phyloP scores from a whole-genome alignment of 495 filamentous ascomycete genomes.

The Thermothielavioides terrestris region DNA sequence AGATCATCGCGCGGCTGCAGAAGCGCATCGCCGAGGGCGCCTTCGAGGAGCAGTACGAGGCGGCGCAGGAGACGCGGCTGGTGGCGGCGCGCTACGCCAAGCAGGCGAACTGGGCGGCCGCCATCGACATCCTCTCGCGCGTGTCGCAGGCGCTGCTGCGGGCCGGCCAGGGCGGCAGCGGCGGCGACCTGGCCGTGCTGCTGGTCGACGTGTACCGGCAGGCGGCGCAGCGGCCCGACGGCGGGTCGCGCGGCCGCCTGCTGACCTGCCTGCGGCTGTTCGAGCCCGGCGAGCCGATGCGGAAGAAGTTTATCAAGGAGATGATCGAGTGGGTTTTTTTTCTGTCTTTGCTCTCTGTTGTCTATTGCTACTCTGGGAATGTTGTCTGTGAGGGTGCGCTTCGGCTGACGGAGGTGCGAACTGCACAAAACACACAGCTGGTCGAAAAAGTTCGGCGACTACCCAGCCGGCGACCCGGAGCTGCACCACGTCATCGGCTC shows the following conservation, averaged over 20 bases:
- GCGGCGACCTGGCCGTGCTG: conserved; percentile 79
- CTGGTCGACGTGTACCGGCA: conserved; percentile 84
- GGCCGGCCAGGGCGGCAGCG: conserved; percentile 84
- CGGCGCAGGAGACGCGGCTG: conserved; percentile 91
- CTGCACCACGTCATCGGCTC: conserved; percentile 88
- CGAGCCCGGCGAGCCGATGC: conserved; percentile 70
- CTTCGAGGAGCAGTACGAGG: conserved; percentile 70
- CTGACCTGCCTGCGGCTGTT: conserved; percentile 66
- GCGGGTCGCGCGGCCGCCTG: conserved; percentile 50
- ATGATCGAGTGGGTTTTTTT: conserved; percentile 58
- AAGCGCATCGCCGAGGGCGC: conserved; percentile 80
- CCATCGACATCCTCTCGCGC: conserved; percentile 74
- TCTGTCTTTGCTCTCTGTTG: neutral
- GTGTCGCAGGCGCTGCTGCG: conserved; percentile 78
- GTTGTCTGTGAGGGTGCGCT: too few relatives aligned
- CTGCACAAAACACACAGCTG: conserved; percentile 52
- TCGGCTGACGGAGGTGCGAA: too few relatives aligned
- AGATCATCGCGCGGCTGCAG: conserved; percentile 43
- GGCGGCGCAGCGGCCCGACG: conserved; percentile 63
- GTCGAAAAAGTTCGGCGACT: conserved; percentile 75
- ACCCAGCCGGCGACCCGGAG: conserved; percentile 89
- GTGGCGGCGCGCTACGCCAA: conserved; percentile 90
- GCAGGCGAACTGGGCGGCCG: conserved; percentile 67
- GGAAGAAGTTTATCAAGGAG: conserved; percentile 85
- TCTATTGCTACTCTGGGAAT: too few relatives aligned